A percentile compares a stretch with the other conserved stretches of the same genome.
Conservation (phyloP, 768 basidiomycete species). For the Lentinula boryana region DNA sequence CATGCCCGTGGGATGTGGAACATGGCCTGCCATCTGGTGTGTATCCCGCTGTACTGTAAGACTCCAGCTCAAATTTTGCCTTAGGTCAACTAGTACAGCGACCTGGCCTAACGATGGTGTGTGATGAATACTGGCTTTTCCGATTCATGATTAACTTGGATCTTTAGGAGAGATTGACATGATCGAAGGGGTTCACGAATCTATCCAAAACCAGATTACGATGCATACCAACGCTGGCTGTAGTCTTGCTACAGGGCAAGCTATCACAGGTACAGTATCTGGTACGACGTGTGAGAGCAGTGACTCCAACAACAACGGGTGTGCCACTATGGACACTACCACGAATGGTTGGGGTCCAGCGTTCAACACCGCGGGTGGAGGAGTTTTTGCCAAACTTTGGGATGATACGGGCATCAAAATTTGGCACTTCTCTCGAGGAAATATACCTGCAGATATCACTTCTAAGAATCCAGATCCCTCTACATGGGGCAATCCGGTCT, state of each 20-base stretch:
- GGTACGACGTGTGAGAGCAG: slow-evolving; percentile 23
- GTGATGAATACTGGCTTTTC: not conserved
- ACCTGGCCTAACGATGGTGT: slow-evolving; percentile 26
- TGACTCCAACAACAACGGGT: slow-evolving; percentile 17
- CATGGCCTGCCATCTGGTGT: slow-evolving; percentile 43
- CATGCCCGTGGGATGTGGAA: slow-evolving; percentile 45
- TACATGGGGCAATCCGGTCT: slow-evolving; percentile 28
- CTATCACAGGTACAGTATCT: slow-evolving; percentile 17
- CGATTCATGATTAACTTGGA: not conserved
- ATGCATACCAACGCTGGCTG: slow-evolving; percentile 32
- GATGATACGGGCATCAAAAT: slow-evolving; percentile 27
- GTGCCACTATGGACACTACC: slow-evolving; percentile 19
- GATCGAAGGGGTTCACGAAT: slow-evolving; percentile 46
- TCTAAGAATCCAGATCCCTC: slow-evolving; percentile 21
- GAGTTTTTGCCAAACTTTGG: slow-evolving; percentile 27
- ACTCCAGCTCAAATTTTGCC: not conserved
- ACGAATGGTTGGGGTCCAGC: not conserved
- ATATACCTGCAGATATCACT: slow-evolving; percentile 28
- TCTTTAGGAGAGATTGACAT: slow-evolving; percentile 41
- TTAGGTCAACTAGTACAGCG: slow-evolving; percentile 14
- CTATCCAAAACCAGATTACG: slow-evolving; percentile 38
- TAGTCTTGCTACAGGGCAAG: slow-evolving; percentile 21
- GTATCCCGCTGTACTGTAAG: not conserved
- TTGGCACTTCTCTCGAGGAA: slow-evolving; percentile 27
- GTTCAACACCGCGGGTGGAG: slow-evolving; percentile 21